phyloP scores from a whole-genome alignment of 108 stramenopile species.

The Skeletonema tropicum region DNA sequence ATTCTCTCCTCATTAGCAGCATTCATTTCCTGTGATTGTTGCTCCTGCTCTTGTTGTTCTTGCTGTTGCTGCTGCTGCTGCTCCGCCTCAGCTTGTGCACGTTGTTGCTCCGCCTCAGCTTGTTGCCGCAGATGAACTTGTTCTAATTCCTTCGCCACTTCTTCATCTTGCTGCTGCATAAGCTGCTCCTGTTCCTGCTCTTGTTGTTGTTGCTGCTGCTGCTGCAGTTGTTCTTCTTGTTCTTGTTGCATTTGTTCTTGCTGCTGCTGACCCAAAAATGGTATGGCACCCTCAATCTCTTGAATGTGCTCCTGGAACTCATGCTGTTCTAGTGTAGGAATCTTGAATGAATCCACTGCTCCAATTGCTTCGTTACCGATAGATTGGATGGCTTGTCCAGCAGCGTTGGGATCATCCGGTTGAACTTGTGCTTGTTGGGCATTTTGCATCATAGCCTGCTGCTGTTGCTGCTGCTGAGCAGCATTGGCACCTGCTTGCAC shows the following conservation, averaged over 20 bases:
- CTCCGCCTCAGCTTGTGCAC: constrained; percentile 2
- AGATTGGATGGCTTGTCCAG: constrained; percentile 23
- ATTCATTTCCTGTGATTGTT: not conserved
- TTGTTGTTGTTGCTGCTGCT: not conserved
- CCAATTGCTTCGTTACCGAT: constrained; percentile 34
- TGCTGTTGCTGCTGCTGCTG: not conserved
- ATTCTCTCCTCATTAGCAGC: not conserved
- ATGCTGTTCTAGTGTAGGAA: constrained; percentile 14
- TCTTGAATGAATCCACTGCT: not conserved
- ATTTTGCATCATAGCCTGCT: constrained; percentile 5
- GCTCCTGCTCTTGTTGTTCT: not conserved
- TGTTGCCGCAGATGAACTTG: constrained; percentile 4
- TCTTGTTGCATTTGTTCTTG: not conserved
- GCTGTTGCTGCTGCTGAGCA: not conserved
- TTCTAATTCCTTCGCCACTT: not conserved
- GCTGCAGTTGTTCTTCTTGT: not conserved
- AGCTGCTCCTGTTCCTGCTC: not conserved
- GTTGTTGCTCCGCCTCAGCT: constrained; percentile 10
- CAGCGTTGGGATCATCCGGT: constrained; percentile 1
- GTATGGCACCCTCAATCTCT: constrained; percentile 1
- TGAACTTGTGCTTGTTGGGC: not conserved
- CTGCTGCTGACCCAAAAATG: constrained; percentile 2
- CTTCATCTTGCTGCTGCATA: not conserved
- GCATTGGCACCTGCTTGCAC: not conserved
- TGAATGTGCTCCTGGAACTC: constrained; percentile 9